A percentile compares a stretch with the other conserved stretches of the same genome.
phyloP scores from a whole-genome alignment of 345 rosid genomes.

The Stellera chamaejasme region DNA sequence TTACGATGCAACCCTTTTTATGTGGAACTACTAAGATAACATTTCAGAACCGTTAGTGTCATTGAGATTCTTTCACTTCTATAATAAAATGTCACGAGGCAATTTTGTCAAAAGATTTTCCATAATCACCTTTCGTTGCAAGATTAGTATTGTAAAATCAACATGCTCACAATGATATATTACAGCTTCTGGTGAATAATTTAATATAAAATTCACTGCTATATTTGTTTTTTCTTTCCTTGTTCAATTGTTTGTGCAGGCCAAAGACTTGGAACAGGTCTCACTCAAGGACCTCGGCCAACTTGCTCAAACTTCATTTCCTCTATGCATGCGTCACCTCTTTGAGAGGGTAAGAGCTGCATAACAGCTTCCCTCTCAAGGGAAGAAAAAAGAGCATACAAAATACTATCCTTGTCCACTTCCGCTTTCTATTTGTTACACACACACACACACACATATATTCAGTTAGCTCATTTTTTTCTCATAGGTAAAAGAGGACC shows the following conservation, averaged over 20 bases:
- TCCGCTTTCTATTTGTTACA: neutral
- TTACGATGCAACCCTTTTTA: no score
- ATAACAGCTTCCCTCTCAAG: neutral
- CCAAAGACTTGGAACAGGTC: conserved; percentile 63
- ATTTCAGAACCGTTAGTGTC: no score
- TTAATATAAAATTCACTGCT: no score
- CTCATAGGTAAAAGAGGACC: conserved; percentile 83
- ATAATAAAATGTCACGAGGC: no score
- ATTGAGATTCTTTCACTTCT: no score
- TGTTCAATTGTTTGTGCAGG: conserved; percentile 29
- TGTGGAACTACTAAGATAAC: no score
- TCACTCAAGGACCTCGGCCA: conserved; percentile 77
- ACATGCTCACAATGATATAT: no score
- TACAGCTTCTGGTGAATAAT: no score
- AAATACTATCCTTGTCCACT: neutral
- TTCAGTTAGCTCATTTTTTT: conserved; percentile 2
- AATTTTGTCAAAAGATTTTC: no score
- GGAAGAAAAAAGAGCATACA: neutral
- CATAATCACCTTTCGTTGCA: no score
- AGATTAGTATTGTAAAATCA: no score
- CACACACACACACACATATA: no score
- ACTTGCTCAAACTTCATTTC: conserved; percentile 71
- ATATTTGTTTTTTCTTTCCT: neutral
- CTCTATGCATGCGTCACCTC: conserved; percentile 87
- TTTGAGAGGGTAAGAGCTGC: conserved; percentile 59